A percentile compares a stretch with the other conserved stretches of the same genome.
Evolutionary conservation across 768 basidiomycete genomes (phyloP).

Genomic region (Scleroderma bovista): DNA sequence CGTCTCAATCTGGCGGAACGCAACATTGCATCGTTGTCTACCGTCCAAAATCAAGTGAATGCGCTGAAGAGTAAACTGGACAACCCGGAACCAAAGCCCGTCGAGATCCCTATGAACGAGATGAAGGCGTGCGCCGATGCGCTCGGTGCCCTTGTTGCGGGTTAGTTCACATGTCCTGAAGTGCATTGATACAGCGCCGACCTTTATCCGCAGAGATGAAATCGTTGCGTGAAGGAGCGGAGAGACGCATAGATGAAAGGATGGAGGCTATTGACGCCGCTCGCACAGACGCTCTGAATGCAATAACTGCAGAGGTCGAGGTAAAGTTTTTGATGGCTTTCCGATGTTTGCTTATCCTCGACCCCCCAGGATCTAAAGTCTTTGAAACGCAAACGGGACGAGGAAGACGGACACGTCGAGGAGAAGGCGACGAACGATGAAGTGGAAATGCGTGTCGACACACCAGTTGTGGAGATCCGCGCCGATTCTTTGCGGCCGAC

Average conservation of each 20-base stretch:
- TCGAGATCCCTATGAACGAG: constrained; percentile 15
- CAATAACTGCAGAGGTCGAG: constrained; percentile 27
- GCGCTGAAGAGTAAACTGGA: constrained; percentile 19
- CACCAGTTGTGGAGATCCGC: constrained; percentile 1
- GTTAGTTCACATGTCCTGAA: constrained; percentile 24
- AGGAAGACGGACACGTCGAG: constrained; percentile 23
- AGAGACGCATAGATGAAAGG: constrained; percentile 42
- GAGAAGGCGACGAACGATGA: neutral
- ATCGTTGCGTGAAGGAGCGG: constrained; percentile 35
- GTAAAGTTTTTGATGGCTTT: constrained; percentile 12
- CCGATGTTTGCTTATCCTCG: constrained; percentile 18
- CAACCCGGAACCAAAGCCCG: constrained; percentile 3
- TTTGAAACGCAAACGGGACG: constrained; percentile 60
- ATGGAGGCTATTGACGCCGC: constrained; percentile 39
- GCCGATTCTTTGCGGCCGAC: constrained; percentile 14
- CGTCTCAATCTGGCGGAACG: constrained; percentile 25
- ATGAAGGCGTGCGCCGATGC: constrained; percentile 28
- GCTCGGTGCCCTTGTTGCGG: constrained; percentile 37
- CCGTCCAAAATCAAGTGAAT: constrained; percentile 20
- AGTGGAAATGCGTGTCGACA: neutral
- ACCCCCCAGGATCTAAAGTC: constrained; percentile 27
- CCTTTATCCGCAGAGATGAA: constrained; percentile 38
- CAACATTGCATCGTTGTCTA: constrained; percentile 26
- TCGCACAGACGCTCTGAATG: constrained; percentile 34
- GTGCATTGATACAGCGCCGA: constrained; percentile 1